Evolutionary conservation across 495 filamentous ascomycete species (phyloP), one percentile per base, ranked within the genome.

Genomic region (Penicillium riverlandense): DNA sequence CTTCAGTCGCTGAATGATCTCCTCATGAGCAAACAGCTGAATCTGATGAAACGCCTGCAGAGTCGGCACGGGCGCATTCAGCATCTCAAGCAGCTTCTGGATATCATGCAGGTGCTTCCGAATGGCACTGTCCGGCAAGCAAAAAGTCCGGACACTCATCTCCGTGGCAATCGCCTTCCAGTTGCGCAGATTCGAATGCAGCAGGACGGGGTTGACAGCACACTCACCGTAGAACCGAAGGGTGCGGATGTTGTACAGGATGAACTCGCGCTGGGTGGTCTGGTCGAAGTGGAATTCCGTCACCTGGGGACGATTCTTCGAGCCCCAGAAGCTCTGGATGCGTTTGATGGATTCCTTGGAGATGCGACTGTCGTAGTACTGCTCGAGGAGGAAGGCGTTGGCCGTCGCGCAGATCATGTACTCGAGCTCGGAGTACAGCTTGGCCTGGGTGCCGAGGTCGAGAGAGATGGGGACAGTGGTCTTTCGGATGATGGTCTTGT

Each of bases 271-370:
- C 53, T 82, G 79, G 6, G 75, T 79, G 7, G 56, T 58, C 45
- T 79, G 75, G 49, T 80, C 76, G 45, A 75, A 81, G 46, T 70
- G 67, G 54, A 81, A 81, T 41, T 80, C 71, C 8, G 67, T 57
- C 3, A 81, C 77, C 27, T 63, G 63, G 7, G 74, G 72, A 4
- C 75, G 63, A 40, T 77, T 76, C 52, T 77, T 78, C 4, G 62
- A 52, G 11, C 47, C 59, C 76, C 75, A 80, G 45, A 42, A 55
- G 14, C 66, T 61, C 33, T 55, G 62, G 36, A 72, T 50, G 37
- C 69, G 75, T 31, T 60, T 62, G 48, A 79, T 62, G 8, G 76
- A 73, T 14, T 73, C 69, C 5, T 56, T 45, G 5, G 67, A 64
- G 30, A 79, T 57, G 22, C 67, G 70, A 10, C 71, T 70, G 37